Evolutionary conservation across 164 flowering plant genomes (phyloP), one percentile per base, ranked within the genome.

Genomic region (Macadamia tetraphylla): DNA sequence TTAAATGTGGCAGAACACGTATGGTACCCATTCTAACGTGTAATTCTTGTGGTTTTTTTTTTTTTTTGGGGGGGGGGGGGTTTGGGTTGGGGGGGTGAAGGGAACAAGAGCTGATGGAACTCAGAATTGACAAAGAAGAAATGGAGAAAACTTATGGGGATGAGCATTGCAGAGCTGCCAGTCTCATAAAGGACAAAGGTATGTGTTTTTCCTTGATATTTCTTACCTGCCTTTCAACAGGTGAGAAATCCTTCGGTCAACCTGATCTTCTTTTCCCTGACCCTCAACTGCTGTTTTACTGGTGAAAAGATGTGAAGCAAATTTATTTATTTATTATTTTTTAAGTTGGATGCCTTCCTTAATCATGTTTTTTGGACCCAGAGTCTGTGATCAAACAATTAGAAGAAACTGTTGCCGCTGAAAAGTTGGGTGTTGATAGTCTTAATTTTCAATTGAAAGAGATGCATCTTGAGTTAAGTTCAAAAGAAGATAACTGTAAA

Each of bases 131-230:
- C 77, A 84, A 77, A 76, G 92, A 84, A 56, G 82, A 83, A 58
- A 70, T 56, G 67, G 86, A 88, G 68, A 84, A 73, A 58, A 46
- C 72, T 32, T 72, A 77, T 43, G 65, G 68, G 66, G 85, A 83
- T 76, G 94, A 92, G 67, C 74, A 68, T 52, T 48, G 58, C 71
- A 79, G 74, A 72, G 67, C 75, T 52, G 72, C 78, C 62, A 71
- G 51, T 63, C 82, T 87, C 60, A 72, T 87, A 51, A 83, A 77
- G 63, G 90, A 85, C 63, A 95, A 91, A 85, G 97, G 99, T 95
- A 69, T 64, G 43, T 49, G 15, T 44, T 61, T 56, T 35, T 44
- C 52, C 42, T 48, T 43, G 13, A 58, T 13, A 48, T 18, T 13
- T 29, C 51, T 18, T 58, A 8, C 5, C 11, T 14, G 40, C 15